phyloP scores from a whole-genome alignment of 306 rosid species.

The Trifolium repens region DNA sequence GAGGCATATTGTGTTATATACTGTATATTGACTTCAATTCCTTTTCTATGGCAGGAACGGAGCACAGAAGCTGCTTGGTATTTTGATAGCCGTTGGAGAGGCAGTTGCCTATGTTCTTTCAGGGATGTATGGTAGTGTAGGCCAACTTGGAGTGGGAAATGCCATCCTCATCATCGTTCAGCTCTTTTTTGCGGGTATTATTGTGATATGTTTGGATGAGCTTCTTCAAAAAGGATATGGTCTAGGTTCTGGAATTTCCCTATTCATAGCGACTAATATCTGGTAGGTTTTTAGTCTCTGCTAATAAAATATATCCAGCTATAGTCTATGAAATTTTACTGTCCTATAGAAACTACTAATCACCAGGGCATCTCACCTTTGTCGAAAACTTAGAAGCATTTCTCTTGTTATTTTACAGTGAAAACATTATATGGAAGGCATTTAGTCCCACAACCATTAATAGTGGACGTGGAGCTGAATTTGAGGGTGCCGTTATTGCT shows the following conservation, averaged over 20 bases:
- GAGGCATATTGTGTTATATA: not conserved
- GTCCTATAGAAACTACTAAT: not conserved
- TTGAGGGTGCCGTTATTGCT: slow-evolving; percentile 95
- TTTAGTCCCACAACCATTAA: slow-evolving; percentile 96
- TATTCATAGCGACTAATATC: slow-evolving; percentile 93
- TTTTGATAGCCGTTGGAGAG: slow-evolving; percentile 93
- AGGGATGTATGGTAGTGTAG: slow-evolving; percentile 96
- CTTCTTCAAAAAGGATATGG: slow-evolving; percentile 99
- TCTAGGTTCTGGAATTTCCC: slow-evolving; percentile 97
- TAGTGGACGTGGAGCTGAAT: slow-evolving; percentile 96
- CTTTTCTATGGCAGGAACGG: slow-evolving; percentile 62
- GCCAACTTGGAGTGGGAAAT: slow-evolving; percentile 97
- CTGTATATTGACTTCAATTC: not conserved
- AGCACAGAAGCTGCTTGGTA: slow-evolving; percentile 89
- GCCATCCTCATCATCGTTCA: slow-evolving; percentile 89
- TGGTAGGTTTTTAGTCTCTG: slow-evolving; percentile 57
- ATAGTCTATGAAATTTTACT: not conserved
- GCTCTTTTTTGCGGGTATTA: slow-evolving; percentile 93
- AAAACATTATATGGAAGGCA: slow-evolving; percentile 92
- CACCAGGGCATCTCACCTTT: slow-evolving; percentile 1
- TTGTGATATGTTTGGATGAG: slow-evolving; percentile 94
- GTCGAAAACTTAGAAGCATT: slow-evolving; percentile 13
- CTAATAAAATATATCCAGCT: not conserved
- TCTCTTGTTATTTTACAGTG: slow-evolving; percentile 56
- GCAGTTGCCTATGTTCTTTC: slow-evolving; percentile 98